Percentiles rank a stretch among this genome's conserved stretches.
These are phyloP conservation scores for Castanea sativa DNA, from an alignment of 306 rosid genomes.

Conservation along the genomic window DNA sequence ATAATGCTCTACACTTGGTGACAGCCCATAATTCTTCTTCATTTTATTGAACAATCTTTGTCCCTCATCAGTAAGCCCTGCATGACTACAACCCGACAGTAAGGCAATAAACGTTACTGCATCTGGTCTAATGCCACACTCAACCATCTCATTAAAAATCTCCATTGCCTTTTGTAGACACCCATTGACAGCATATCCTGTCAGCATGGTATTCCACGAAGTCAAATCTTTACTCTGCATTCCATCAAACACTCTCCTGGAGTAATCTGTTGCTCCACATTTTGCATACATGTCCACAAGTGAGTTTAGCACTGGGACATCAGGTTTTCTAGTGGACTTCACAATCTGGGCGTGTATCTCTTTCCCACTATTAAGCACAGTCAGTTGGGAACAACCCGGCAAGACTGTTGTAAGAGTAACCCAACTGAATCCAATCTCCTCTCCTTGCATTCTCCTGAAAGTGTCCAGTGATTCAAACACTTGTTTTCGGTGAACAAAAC, in stretches of 20 bases:
- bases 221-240: slow-evolving; percentile 48
- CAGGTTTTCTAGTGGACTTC: slow-evolving; percentile 48
- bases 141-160: slow-evolving; percentile 43
- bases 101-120: slow-evolving; percentile 47
- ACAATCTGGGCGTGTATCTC: slow-evolving; percentile 63
- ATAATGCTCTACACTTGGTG: slow-evolving; percentile 48
- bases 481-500: slow-evolving; percentile 30
- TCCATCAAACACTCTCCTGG: slow-evolving; percentile 40
- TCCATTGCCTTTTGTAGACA: slow-evolving; percentile 33
- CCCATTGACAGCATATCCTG: slow-evolving; percentile 54
- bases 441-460: slow-evolving; percentile 51
- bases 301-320: slow-evolving; percentile 46
- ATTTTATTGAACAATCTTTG: slow-evolving; percentile 33
- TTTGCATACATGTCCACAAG: slow-evolving; percentile 63
- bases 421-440: slow-evolving; percentile 54
- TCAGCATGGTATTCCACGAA: slow-evolving; percentile 59
- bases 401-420: slow-evolving; percentile 52
- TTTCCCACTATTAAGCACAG: slow-evolving; percentile 51
- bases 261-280: slow-evolving; percentile 53
- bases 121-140: slow-evolving; percentile 38
- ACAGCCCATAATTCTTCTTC: slow-evolving; percentile 35
- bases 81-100: slow-evolving; percentile 60
- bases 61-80: slow-evolving; percentile 43
- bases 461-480: slow-evolving; percentile 33
- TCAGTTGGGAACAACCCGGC: slow-evolving; percentile 40